Evolutionary conservation across 129 eudicot species (phyloP), one percentile per base, ranked within the genome.

Genomic region (Solidago caesia): DNA sequence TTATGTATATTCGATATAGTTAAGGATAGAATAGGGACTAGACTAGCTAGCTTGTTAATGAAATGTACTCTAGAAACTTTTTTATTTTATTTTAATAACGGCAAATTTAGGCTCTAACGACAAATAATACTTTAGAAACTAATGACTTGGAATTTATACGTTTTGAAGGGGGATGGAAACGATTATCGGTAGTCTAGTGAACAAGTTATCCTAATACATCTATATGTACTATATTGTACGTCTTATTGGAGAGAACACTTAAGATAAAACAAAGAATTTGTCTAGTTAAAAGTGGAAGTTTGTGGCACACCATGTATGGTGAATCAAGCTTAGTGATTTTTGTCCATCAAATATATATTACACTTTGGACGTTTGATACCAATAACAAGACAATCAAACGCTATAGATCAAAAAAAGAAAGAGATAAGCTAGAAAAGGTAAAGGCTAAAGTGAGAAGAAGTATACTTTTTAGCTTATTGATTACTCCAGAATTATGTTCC

Each of bases 291-390:
- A 33, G 48, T 33, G 60, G 62, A 70, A 70, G 63, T 51, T 70
- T 51, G 49, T 70, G 74, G 74, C 64, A 70, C 74, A 70, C 74
- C 64, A 52, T 70, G 47, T 51, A 70, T 7, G 74, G 74, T 70
- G 63, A 70, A 70, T 15, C 39, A 4, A 41, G 60, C 63, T 52
- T 52, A 62, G 25, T 70, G 64, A 70, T 4, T 70, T 70, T 51
- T 27, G 74, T 53, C 75, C 75, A 70, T 56, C 74, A 53, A 70
- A 70, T 52, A 33, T 13, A 52, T 13, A 52, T 70, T 70, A 27
- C 51, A 70, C 75, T 70, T 70, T 70, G 16, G 25, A 70, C 25
- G 16, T 51, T 70, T 52, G 61, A 70, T 70, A 52, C 74, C 62
- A 70, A 70, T 57, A 68, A 26, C 47, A 70, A 11, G 8, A 51